Conservation (phyloP, 495 filamentous ascomycete species). For the Neurospora sp. region DNA sequence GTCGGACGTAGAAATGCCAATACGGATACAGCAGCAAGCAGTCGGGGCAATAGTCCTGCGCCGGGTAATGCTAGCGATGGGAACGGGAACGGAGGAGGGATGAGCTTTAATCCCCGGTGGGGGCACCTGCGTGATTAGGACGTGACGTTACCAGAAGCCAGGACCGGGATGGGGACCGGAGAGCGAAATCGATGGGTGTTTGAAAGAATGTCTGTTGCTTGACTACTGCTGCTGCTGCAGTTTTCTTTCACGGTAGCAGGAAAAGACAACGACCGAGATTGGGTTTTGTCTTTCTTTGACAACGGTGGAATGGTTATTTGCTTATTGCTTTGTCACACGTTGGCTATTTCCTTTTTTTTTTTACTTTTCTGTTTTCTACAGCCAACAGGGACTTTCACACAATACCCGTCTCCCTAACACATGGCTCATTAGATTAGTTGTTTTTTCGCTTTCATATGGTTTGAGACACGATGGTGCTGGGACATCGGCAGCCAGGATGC, state of each 20-base stretch:
- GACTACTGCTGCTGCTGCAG: not conserved
- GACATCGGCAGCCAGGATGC: not conserved
- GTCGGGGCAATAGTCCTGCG: slow-evolving; percentile 37
- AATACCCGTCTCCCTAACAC: not conserved
- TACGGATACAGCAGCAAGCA: slow-evolving; percentile 22
- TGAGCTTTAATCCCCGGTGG: slow-evolving; percentile 21
- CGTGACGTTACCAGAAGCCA: not conserved
- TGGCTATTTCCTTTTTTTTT: not conserved
- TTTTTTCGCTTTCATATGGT: not conserved
- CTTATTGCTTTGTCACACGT: not conserved
- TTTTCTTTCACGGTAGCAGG: not conserved
- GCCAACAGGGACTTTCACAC: not conserved
- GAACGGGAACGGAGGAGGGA: not conserved
- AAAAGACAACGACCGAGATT: not conserved
- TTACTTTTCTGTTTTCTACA: not conserved
- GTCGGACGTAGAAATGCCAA: slow-evolving; percentile 3
- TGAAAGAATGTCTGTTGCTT: not conserved
- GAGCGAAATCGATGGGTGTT: not conserved
- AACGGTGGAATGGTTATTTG: not conserved
- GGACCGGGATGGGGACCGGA: not conserved
- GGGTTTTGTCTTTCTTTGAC: not conserved
- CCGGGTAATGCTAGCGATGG: slow-evolving; percentile 4
- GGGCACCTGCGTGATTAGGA: slow-evolving; percentile 28
- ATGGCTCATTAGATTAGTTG: not conserved
- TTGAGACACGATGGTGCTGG: not conserved